Evolutionary conservation across 371 early-diverging fungal species (phyloP), one percentile per base, ranked within the genome.

Genomic region (Catenaria anguillulae): DNA sequence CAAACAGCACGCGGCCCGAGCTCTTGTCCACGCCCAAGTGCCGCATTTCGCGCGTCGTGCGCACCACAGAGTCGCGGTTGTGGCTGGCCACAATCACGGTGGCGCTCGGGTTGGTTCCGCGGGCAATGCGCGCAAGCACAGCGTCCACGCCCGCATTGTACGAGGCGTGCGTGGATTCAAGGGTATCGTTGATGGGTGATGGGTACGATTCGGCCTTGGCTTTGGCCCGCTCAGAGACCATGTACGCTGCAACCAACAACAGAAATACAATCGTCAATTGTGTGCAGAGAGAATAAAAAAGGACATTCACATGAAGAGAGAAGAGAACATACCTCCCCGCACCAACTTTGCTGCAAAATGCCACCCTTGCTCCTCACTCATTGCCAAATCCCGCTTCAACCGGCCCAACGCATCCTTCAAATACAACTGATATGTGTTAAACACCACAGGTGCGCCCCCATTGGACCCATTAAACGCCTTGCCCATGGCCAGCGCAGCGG

Each of bases 371-470:
- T 86, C 80, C 61, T 78, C 66, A 1, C 88, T 78, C 29, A 80
- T 72, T 61, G 81, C 84, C 48, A 78, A 76, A 75, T 93, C 92
- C 56, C 73, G 68, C 63, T 75, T 65, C 60, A 97, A 74, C 65
- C 86, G 81, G 52, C 70, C 69, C 42, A 73, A 69, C 4, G 86
- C 76, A 61, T 86, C 84, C 67, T 84, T 84, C 29, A 89, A 84
- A 72, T 95, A 97, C 88, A 94, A 86, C 78, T 97, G 97, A 72
- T 93, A 78, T 15, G 97, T 97, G 74, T 90, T 91, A 76, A 79
- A 93, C 40, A 95, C 75, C 36, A 90, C 76, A 5, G 88, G 86
- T 0, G 67, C 66, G 15, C 64, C 70, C 40, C 67, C 64, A 13
- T 69, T 71, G 17, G 55, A 42, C 36, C 74, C 66, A 71, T 93